Conservation (phyloP, 129 eudicot genomes). For the Cynara cardunculus region DNA sequence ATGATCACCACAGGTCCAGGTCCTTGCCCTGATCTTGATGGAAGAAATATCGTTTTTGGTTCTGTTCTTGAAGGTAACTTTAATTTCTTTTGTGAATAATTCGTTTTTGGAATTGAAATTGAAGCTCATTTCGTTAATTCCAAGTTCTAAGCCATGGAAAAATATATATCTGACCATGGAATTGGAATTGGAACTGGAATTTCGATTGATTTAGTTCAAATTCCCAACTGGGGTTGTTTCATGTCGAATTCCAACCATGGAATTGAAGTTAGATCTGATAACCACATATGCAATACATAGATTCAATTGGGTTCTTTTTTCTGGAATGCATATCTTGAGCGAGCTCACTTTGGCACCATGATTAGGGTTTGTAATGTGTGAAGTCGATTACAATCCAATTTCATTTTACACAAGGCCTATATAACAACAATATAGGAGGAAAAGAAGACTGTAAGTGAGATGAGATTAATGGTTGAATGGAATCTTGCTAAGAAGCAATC, state of each 20-base stretch:
- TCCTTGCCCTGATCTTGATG: slow-evolving; percentile 93
- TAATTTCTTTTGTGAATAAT: background rate
- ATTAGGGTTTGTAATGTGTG: background rate
- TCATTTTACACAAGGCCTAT: too few relatives aligned
- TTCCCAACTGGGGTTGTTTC: background rate
- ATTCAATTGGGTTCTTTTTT: background rate
- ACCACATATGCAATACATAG: background rate
- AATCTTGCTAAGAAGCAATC: too few relatives aligned
- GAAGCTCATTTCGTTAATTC: background rate
- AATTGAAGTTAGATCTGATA: background rate
- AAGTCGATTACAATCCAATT: background rate
- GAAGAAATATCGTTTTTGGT: slow-evolving; percentile 80
- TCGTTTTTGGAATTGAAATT: background rate
- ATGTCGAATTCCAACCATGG: background rate
- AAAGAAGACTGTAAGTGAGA: too few relatives aligned
- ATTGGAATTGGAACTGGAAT: background rate
- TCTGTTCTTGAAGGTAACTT: slow-evolving; percentile 84
- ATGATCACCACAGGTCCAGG: slow-evolving; percentile 97
- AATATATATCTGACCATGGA: too few relatives aligned
- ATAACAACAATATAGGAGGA: too few relatives aligned
- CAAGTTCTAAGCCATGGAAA: background rate
- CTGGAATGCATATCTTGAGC: background rate
- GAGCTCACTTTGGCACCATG: too few relatives aligned
- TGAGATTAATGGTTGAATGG: too few relatives aligned
- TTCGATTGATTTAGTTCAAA: background rate